Base-by-base conservation (phyloP, 441 rosid genomes). In the Gossypium gossypioides region DNA sequence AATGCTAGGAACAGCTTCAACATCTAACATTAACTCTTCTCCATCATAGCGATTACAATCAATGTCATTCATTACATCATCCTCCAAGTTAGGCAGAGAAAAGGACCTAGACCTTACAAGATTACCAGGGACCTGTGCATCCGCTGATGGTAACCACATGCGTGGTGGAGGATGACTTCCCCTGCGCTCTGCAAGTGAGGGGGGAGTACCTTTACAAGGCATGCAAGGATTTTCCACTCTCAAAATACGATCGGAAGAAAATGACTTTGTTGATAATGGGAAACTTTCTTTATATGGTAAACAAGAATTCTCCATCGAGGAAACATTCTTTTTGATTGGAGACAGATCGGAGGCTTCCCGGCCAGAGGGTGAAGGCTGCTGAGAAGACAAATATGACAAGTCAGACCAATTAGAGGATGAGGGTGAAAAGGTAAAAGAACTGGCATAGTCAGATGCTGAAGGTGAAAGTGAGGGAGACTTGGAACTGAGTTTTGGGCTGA, bases 321-420 rank as follows among this genome's bases (percentile, higher is more conserved):
- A 61, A 61, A 69, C 71, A 59, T 66, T 72, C 69, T 81, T 27
- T 27, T 27, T 81, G 12, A 54, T 64, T 59, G 71, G 61, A 75
- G 69, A 74, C 27, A 73, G 77, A 67, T 85, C 86, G 1, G 54
- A 65, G 16, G 82, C 68, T 72, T 82, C 89, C 78, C 75, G 29
- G 66, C 81, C 77, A 65, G 94, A 86, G 42, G 94, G 94, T 63
- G 90, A 87, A 81, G 91, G 87, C 76, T 82, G 94, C 81, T 72
- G 86, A 65, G 91, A 87, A 71, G 89, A 85, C 67, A 82, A 77
- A 79, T 76, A 83, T 27, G 89, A 83, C 29, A 83, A 76, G 84
- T 89, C 93, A 54, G 91, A 87, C 91, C 90, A 87, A 71, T 86
- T 89, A 57, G 91, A 84, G 32, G 91, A 87, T 7, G 91, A 84